Base-by-base conservation (phyloP, 371 early-diverging fungal species). In the Apophysomyces ossiformis region DNA sequence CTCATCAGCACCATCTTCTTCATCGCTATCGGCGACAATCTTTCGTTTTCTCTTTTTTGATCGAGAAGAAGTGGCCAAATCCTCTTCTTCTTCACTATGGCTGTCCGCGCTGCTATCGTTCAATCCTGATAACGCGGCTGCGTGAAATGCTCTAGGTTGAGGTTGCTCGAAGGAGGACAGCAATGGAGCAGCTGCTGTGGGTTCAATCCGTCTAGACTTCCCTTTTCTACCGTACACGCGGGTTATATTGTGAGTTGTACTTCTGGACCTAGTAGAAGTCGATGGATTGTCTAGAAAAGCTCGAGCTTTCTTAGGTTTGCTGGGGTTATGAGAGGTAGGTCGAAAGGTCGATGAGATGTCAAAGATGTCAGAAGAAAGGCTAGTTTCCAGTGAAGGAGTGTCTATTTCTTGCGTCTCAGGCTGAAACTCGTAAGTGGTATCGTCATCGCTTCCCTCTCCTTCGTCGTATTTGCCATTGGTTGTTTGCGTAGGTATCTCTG, bases 1-100 rank as follows among this genome's bases (percentile, higher is more conserved):
- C 21, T 50, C 54, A 11, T 4, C 21, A 4, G n/a, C 5, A 1
- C 21, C 54, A 9, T 50, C 54, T 4, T 50, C 54, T 21, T 50
- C 54, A 21, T 50, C 54, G 21, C 54, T 50, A 21, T 50, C 54
- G 8, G 35, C 54, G 21, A 50, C 21, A 50, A 50, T 50, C 16
- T 50, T 16, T 50, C 54, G n/a, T 50, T 50, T 50, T 7, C 54
- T 16, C 21, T 50, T 50, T 21, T 41, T 41, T 41, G 13, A 11
- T 41, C 41, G 41, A 41, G 8, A 11, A 13, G 41, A 8, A 13
- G 11, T 9, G 54, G 21, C 21, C 21, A 50, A 50, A 21, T 8
- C 11, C 13, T 41, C 41, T 41, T 41, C 41, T 8, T 50, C 46
- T 13, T 45, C 46, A 45, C 16, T 18, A 6, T 45, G n/a, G 46